Conservation (phyloP, 2,329 filamentous ascomycete species). For the Ophiosphaerella narmari region DNA sequence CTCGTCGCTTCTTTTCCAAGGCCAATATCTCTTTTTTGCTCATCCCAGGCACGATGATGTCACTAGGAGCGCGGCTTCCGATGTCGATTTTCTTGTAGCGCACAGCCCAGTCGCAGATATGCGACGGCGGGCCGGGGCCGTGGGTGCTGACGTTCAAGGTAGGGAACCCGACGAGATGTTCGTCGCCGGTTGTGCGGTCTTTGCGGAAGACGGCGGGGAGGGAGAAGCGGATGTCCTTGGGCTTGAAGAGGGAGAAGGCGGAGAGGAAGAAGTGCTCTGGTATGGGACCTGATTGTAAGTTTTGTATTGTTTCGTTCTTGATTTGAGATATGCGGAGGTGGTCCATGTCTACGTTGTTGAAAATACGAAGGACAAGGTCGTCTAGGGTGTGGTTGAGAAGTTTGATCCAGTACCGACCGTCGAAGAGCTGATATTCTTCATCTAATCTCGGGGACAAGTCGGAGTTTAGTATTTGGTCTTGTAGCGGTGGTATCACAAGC, state of each 20-base stretch:
- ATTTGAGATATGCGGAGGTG: constrained; percentile 5
- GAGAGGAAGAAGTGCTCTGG: constrained; percentile 15
- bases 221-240: constrained; percentile 22
- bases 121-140: constrained; percentile 10
- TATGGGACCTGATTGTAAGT: not conserved
- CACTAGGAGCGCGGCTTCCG: constrained; percentile 1
- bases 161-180: constrained; percentile 28
- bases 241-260: constrained; percentile 22
- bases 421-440: constrained; percentile 54
- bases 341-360: constrained; percentile 21
- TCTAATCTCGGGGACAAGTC: not conserved
- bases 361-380: constrained; percentile 46
- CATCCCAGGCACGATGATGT: constrained; percentile 14
- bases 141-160: constrained; percentile 24
- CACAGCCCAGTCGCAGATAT: constrained; percentile 23
- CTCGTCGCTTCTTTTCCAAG: constrained; percentile 4
- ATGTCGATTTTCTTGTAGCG: constrained; percentile 33
- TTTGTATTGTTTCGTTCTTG: not conserved
- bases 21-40: constrained; percentile 7
- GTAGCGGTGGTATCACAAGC: constrained; percentile 15
- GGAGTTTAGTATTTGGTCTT: constrained; percentile 2
- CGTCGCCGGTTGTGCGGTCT: constrained; percentile 14
- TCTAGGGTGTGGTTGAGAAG: constrained; percentile 42
- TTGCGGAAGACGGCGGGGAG: constrained; percentile 31
- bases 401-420: constrained; percentile 61